Evolutionary conservation across 2,329 filamentous ascomycete species (phyloP), one percentile per base, ranked within the genome.

Genomic region (Scedosporium aurantiacum): DNA sequence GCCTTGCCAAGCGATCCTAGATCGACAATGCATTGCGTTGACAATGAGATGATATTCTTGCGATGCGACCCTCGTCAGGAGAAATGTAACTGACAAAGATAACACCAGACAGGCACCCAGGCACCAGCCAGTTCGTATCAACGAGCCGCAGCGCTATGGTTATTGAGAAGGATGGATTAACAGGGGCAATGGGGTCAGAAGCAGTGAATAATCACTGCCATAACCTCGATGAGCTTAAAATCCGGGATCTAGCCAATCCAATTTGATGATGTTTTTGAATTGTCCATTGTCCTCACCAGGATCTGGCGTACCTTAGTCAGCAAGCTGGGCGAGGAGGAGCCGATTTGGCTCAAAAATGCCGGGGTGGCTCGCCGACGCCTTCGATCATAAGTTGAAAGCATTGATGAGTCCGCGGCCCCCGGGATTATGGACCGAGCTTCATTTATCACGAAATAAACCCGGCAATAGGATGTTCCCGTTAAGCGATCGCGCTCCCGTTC

Each of bases 1-100:
- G 43, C 43, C 57, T 23, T 60, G 57, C 57, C 57, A 60, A 60
- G 57, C 43, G 21, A 60, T 60, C 57, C 23, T 47, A 14, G 57
- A 60, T 60, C 57, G 57, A 60, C 57, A 27, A 16, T 60, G 57
- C 57, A 60, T 58, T 58, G 40, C 21, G 37, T 58, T 45, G 40
- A 40, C 18, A 41, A 58, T 37, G 56, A 45, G 37, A 43, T 21
- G 37, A 41, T n/a, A n/a, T n/a, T n/a, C n/a, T 54, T 54, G 21
- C 4, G 23, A 54, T 54, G 50, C 23, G n/a, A 54, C 50, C 50
- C 50, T 54, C 18, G 23, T 47, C 43, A 47, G 43, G 43, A 47
- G n/a, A 47, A 12, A 37, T 37, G 32, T 37, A 37, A 37, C 32
- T 37, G 10, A 10, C 32, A 12, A 4, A 37, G 32, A 37, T 37